Conservation (phyloP, 768 basidiomycete species). For the Pleurotus platypus region DNA sequence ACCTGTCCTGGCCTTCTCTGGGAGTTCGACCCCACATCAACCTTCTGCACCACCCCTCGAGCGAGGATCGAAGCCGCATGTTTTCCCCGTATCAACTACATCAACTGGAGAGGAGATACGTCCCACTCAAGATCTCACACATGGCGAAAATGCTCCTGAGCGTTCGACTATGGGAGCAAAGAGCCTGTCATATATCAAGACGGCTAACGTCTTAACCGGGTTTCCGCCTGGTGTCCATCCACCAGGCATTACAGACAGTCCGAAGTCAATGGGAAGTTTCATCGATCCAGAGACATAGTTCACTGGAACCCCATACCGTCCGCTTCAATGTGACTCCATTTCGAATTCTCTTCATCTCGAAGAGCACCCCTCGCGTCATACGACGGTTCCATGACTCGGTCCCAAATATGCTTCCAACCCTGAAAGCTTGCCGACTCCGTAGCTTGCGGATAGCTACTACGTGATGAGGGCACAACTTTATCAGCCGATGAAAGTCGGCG, state of each 20-base stretch:
- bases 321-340: not conserved
- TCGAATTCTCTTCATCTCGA: too few relatives aligned
- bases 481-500: too few relatives aligned
- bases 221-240: not conserved
- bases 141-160: not conserved
- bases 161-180: not conserved
- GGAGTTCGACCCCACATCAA: not conserved
- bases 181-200: not conserved
- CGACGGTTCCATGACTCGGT: too few relatives aligned
- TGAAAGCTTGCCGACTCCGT: too few relatives aligned
- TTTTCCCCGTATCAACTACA: too few relatives aligned
- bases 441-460: too few relatives aligned
- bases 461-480: too few relatives aligned
- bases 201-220: not conserved
- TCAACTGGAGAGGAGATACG: too few relatives aligned
- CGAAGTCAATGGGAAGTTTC: not conserved
- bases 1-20: slow-evolving; percentile 36
- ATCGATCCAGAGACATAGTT: not conserved
- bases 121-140: too few relatives aligned
- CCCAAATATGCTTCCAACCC: too few relatives aligned
- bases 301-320: not conserved
- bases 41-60: not conserved
- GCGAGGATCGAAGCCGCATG: not conserved
- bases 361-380: too few relatives aligned
- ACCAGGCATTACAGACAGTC: slow-evolving; percentile 2